A percentile compares a stretch with the other conserved stretches of the same genome.
Conservation (phyloP, 1,139 yeast genomes). For the Hanseniaspora uvarum region DNA sequence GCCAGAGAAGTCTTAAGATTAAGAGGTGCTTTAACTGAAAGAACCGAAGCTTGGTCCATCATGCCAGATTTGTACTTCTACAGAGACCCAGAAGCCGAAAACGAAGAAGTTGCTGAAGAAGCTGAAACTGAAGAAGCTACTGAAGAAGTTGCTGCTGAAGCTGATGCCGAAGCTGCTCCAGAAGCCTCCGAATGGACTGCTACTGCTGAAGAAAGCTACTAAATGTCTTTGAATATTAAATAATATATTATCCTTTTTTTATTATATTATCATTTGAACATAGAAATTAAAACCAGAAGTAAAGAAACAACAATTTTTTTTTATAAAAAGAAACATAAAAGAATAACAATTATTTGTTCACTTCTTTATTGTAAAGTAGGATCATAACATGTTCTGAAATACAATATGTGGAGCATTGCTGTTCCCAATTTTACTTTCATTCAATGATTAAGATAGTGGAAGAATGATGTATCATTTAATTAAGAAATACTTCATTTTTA, state of each 20-base stretch:
- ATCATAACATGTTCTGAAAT: not conserved
- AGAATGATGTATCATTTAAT: not conserved
- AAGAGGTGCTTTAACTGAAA: conserved; percentile 96
- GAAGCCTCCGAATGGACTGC: conserved; percentile 56
- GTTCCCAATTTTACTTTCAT: not conserved
- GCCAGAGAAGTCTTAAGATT: conserved; percentile 99
- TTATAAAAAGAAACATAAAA: not conserved
- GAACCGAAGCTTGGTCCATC: conserved; percentile 95
- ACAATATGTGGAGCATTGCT: not conserved
- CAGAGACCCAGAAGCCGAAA: conserved; percentile 99
- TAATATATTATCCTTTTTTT: conserved; percentile 16
- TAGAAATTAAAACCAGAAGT: not conserved
- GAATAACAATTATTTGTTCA: not conserved
- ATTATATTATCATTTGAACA: conserved; percentile 7
- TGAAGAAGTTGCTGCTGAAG: conserved; percentile 44
- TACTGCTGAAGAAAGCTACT: conserved; percentile 59
- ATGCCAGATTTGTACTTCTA: conserved; percentile 99
- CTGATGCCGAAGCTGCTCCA: conserved; percentile 40
- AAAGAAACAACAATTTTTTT: conserved; percentile 1
- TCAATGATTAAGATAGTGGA: not conserved
- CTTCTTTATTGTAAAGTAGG: not conserved
- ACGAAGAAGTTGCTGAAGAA: conserved; percentile 64
- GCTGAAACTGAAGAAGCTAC: conserved; percentile 54
- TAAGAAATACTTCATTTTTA: not conserved
- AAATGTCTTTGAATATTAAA: conserved; percentile 33